Evolutionary conservation across 1,284 basidiomycete genomes (phyloP).

Genomic region (Ganoderma meredithae): DNA sequence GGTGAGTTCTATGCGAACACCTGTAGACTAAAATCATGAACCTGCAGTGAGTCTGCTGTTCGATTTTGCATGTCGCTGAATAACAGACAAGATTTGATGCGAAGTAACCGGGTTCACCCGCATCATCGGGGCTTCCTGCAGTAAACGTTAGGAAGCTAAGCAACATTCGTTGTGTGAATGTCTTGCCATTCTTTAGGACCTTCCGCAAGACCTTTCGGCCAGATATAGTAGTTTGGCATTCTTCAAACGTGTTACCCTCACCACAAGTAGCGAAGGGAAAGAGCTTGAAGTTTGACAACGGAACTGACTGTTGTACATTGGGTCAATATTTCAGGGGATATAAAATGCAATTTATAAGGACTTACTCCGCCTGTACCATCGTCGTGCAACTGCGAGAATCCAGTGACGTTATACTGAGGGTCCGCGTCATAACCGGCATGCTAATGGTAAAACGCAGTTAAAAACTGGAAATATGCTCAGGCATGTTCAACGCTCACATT

Average conservation of each 20-base stretch:
- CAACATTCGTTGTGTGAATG: no score
- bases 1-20: conserved; percentile 65
- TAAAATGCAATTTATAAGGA: not conserved
- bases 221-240: conserved; percentile 54
- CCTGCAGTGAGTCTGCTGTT: not conserved
- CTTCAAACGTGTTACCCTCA: conserved; percentile 48
- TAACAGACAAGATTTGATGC: conserved; percentile 58
- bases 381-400: conserved; percentile 70
- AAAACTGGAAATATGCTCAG: no score
- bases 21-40: conserved; percentile 50
- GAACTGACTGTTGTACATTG: conserved; percentile 48
- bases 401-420: conserved; percentile 57
- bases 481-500: no score
- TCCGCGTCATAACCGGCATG: conserved; percentile 66
- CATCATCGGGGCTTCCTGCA: conserved; percentile 61
- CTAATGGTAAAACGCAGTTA: no score
- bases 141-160: no score
- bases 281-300: conserved; percentile 68
- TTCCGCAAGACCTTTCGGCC: conserved; percentile 54
- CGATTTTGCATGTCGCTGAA: not conserved
- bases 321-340: not conserved
- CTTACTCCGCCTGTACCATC: conserved; percentile 65
- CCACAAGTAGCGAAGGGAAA: conserved; percentile 60
- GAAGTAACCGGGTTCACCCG: conserved; percentile 69
- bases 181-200: conserved; percentile 47